Evolutionary conservation across 169 alveolate genomes (phyloP), one percentile per base, ranked within the genome.

Genomic region (Eimeria tenella): DNA sequence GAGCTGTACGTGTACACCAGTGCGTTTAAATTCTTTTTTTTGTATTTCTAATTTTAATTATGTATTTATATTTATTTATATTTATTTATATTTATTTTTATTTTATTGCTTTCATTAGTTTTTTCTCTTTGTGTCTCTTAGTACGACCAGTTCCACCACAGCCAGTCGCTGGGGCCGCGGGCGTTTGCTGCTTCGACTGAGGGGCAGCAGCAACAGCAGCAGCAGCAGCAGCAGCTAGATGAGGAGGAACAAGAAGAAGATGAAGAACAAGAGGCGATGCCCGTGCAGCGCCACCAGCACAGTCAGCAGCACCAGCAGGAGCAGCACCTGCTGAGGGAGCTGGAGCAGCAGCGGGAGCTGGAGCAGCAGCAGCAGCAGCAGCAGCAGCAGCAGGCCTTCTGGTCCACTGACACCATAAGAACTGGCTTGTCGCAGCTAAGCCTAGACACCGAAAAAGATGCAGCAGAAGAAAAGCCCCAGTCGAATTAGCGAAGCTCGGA

Each of bases 61-160:
- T 7, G 31, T 19, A 65, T 19, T 11, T n/a, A 65, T 31, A 9
- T 21, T 4, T 65, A 11, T 65, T n/a, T 65, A n/a, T 11, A n/a
- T 19, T 13, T n/a, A 31, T 9, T 11, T 65, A 65, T 65, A n/a
- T 19, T 4, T 19, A 65, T 19, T 13, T 65, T 13, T 65, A 65
- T 19, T 13, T 65, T 11, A 2, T 13, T 31, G 42, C 1, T 65
- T 19, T 11, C 7, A 65, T 65, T 65, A n/a, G 23, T 65, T 73
- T 10, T 9, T 73, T 11, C 21, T n/a, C 49, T 21, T 11, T 52
- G 63, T 50, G 6, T 77, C 68, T 17, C 11, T 0, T 25, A 77
- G 87, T 77, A 77, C 87, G 87, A 77, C 42, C 49, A n/a, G 25
- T 77, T 77, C 68, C 87, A 77, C 87, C 87, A 77, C 87, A 77